A percentile compares a stretch with the other conserved stretches of the same genome.
These are phyloP conservation scores for Zygnema cylindricum DNA, from an alignment of 139 green algal species.

Conservation along the genomic window DNA sequence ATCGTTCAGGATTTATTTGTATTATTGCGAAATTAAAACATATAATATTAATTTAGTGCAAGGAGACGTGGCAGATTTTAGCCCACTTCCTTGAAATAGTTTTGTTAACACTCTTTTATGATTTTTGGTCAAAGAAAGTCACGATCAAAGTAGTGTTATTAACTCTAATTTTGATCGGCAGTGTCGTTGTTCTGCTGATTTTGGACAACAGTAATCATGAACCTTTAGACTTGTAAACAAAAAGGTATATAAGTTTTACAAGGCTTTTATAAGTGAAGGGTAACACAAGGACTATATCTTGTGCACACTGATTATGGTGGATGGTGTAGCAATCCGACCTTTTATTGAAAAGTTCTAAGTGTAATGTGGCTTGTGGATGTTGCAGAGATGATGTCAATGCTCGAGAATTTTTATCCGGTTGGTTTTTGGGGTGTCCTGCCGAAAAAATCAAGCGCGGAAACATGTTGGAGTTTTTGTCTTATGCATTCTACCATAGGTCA, in stretches of 20 bases:
- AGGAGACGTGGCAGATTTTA: too few relatives aligned
- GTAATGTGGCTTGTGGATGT: background rate
- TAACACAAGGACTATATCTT: background rate
- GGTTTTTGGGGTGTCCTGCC: conserved; percentile 47
- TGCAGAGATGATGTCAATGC: conserved; percentile 34
- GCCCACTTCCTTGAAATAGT: too few relatives aligned
- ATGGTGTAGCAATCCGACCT: conserved; percentile 12
- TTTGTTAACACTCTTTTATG: too few relatives aligned
- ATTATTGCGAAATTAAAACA: too few relatives aligned
- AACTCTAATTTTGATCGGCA: too few relatives aligned
- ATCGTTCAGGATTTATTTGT: too few relatives aligned
- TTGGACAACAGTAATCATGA: too few relatives aligned
- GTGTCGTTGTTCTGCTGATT: too few relatives aligned
- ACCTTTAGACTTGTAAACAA: too few relatives aligned
- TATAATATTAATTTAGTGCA: too few relatives aligned
- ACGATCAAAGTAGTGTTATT: too few relatives aligned
- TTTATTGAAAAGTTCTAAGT: background rate
- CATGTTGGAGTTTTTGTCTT: conserved; percentile 52
- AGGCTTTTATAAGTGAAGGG: background rate
- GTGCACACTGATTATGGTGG: background rate
- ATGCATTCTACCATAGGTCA: conserved; percentile 51
- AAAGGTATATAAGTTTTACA: background rate
- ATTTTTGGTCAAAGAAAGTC: too few relatives aligned
- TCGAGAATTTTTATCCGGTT: conserved; percentile 37
- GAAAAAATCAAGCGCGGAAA: conserved; percentile 46